phyloP scores from a whole-genome alignment of 73 alveolate species.

The Stentor coeruleus region DNA sequence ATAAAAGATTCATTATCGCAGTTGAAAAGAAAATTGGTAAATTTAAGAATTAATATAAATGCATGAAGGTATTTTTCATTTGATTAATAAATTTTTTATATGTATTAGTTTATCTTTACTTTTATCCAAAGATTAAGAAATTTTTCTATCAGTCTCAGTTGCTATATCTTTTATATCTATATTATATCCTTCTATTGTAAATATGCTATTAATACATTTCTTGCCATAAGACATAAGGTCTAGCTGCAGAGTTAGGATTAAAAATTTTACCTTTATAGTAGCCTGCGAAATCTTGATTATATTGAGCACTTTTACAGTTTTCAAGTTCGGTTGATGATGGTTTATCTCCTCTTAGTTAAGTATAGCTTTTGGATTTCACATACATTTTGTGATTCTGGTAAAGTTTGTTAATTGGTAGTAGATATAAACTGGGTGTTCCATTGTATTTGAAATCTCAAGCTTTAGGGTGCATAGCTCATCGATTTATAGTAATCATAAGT shows the following conservation, averaged over 20 bases:
- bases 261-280: slow-evolving; percentile 10
- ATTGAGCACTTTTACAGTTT: slow-evolving; percentile 51
- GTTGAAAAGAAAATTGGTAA: too few species aligned
- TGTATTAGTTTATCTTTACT: too few species aligned
- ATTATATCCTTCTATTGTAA: neutral
- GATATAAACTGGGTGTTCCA: slow-evolving; percentile 52
- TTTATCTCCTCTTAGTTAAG: slow-evolving; percentile 70
- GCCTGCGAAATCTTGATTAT: slow-evolving; percentile 46
- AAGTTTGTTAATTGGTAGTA: slow-evolving; percentile 73
- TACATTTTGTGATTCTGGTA: slow-evolving; percentile 73
- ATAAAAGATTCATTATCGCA: too few species aligned
- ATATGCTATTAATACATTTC: slow-evolving; percentile 70
- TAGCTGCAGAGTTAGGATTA: slow-evolving; percentile 32
- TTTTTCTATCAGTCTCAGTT: slow-evolving; percentile 68
- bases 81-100: too few species aligned
- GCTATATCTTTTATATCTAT: slow-evolving; percentile 50
- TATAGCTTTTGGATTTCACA: slow-evolving; percentile 64
- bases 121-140: slow-evolving; percentile 33
- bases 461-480: slow-evolving; percentile 36
- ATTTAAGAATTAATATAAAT: too few species aligned
- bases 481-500: too few species aligned
- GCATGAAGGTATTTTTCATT: too few species aligned
- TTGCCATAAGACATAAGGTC: slow-evolving; percentile 84
- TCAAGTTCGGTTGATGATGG: slow-evolving; percentile 25
- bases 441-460: slow-evolving; percentile 27